Evolutionary conservation across 2,329 filamentous ascomycete species (phyloP).

Genomic region (Clarireedia monteithiana): DNA sequence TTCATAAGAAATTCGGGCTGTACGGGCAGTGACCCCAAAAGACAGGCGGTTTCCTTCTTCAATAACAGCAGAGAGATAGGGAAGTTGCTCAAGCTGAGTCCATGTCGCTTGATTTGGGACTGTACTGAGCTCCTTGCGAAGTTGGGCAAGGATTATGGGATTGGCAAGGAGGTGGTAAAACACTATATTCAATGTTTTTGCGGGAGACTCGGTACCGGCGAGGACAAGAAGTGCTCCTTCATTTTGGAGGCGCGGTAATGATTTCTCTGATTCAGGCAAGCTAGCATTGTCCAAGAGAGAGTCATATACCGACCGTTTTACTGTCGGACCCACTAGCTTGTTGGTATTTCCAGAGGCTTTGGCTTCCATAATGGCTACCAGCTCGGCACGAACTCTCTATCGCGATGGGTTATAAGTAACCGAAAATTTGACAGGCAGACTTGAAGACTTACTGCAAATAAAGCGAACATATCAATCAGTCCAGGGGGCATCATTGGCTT

Average conservation of each 20-base stretch:
- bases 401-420: background rate
- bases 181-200: constrained; percentile 28
- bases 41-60: constrained; percentile 27
- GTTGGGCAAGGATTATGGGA: constrained; percentile 22
- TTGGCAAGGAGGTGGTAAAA: constrained; percentile 32
- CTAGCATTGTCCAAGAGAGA: constrained; percentile 18
- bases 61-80: constrained; percentile 26
- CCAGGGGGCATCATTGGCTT: constrained; percentile 14
- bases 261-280: constrained; percentile 28
- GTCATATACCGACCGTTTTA: constrained; percentile 22
- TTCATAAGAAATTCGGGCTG: constrained; percentile 19
- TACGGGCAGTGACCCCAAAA: constrained; percentile 26
- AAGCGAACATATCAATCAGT: constrained; percentile 10
- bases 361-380: background rate
- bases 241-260: constrained; percentile 24
- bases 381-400: constrained; percentile 8
- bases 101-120: background rate
- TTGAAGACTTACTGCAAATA: constrained; percentile 8
- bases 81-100: constrained; percentile 20
- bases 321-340: background rate
- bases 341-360: background rate
- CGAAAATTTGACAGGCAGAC: too few relatives aligned
- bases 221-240: constrained; percentile 28
- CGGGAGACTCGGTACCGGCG: constrained; percentile 33
- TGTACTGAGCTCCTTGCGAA: constrained; percentile 30